Percentiles rank a stretch among this genome's conserved stretches.
phyloP scores from a whole-genome alignment of 495 filamentous ascomycete genomes.

The Patellaria atrata region DNA sequence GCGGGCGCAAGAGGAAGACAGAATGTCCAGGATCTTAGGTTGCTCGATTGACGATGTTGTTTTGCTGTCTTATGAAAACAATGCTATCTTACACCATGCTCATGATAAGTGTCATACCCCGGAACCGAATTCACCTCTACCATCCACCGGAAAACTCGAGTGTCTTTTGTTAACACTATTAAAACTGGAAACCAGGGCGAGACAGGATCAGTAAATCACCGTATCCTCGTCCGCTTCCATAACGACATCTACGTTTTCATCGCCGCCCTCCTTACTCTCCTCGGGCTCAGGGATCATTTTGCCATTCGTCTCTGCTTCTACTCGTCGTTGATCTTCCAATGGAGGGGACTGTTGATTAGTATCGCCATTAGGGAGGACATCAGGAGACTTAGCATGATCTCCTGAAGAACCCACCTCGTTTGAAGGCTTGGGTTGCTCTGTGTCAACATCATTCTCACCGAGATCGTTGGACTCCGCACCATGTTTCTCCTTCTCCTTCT shows the following conservation, averaged over 20 bases:
- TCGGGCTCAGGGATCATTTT: too few species aligned
- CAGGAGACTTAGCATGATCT: too few species aligned
- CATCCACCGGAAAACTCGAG: not conserved
- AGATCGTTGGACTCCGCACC: slow-evolving; percentile 11
- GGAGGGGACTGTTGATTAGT: slow-evolving; percentile 8
- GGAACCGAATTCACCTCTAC: slow-evolving; percentile 2
- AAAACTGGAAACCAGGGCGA: too few species aligned
- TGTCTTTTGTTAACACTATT: not conserved
- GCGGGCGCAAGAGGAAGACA: too few species aligned
- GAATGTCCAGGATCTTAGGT: too few species aligned
- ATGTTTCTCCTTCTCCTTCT: slow-evolving; percentile 16
- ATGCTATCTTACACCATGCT: too few species aligned
- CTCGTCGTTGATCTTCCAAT: not conserved
- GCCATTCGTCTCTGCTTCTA: too few species aligned
- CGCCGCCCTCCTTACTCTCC: slow-evolving; percentile 14
- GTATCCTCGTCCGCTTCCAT: slow-evolving; percentile 29
- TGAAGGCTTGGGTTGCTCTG: slow-evolving; percentile 13
- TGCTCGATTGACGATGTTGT: too few species aligned
- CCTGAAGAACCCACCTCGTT: slow-evolving; percentile 4
- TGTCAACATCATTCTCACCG: slow-evolving; percentile 9
- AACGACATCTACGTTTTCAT: slow-evolving; percentile 25
- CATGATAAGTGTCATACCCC: too few species aligned
- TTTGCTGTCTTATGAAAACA: too few species aligned
- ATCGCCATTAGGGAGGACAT: slow-evolving; percentile 6
- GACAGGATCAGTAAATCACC: slow-evolving; percentile 28